phyloP scores from a whole-genome alignment of 2,329 filamentous ascomycete genomes.

The Juglanconis juglandina region DNA sequence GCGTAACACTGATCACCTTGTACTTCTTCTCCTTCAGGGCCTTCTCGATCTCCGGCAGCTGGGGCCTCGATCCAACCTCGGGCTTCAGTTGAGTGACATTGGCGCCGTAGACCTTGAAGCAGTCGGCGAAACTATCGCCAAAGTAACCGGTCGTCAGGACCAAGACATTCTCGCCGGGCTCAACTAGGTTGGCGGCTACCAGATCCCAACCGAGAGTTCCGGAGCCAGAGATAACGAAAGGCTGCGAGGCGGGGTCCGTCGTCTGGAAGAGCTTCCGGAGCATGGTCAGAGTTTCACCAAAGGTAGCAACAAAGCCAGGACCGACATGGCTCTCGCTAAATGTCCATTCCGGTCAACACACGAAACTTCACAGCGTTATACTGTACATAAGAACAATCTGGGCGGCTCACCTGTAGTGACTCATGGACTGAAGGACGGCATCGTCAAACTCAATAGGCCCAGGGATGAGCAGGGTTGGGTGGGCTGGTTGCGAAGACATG shows the following conservation, averaged over 20 bases:
- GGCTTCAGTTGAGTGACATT: constrained; percentile 87
- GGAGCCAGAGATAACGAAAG: constrained; percentile 89
- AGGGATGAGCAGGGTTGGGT: constrained; percentile 83
- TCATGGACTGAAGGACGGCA: constrained; percentile 92
- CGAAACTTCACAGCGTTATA: not conserved
- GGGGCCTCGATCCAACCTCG: constrained; percentile 81
- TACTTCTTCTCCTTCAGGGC: constrained; percentile 87
- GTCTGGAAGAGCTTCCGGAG: constrained; percentile 94
- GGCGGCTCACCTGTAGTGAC: constrained; percentile 73
- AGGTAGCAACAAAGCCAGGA: constrained; percentile 80
- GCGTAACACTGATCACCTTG: constrained; percentile 91
- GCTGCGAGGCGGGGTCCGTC: constrained; percentile 75
- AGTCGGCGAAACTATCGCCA: constrained; percentile 89
- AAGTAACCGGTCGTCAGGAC: constrained; percentile 98
- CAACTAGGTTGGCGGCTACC: constrained; percentile 87
- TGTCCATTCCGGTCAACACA: constrained; percentile 1
- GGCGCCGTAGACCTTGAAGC: constrained; percentile 85
- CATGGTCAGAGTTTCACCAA: constrained; percentile 84
- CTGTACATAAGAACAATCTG: not conserved
- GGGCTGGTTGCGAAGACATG: constrained; percentile 61
- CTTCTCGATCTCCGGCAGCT: constrained; percentile 82
- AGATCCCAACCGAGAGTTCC: constrained; percentile 97
- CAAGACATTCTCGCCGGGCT: constrained; percentile 84
- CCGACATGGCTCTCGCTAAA: constrained; percentile 89
- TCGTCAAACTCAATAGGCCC: constrained; percentile 98